Conservation (phyloP, 2,329 filamentous ascomycete genomes). For the Plenodomus biglobosus region DNA sequence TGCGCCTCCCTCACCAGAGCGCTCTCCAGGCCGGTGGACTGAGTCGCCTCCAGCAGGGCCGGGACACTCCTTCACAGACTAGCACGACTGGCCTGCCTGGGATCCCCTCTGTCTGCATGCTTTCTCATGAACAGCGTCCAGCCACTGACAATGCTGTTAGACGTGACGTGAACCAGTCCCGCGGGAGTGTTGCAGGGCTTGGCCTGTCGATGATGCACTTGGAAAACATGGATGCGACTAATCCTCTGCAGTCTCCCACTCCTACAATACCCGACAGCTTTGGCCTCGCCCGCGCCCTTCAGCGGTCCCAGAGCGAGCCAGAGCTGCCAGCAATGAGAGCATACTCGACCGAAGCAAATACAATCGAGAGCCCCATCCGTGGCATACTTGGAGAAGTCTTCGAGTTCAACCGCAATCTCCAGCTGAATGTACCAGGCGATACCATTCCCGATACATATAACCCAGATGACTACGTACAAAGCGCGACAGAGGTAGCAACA, state of each 20-base stretch:
- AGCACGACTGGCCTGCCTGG: constrained; percentile 40
- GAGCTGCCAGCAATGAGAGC: constrained; percentile 18
- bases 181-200: constrained; percentile 30
- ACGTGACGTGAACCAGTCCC: constrained; percentile 23
- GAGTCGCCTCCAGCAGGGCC: constrained; percentile 22
- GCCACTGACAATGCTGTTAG: constrained; percentile 25
- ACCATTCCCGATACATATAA: constrained; percentile 43
- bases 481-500: constrained; percentile 52
- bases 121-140: constrained; percentile 39
- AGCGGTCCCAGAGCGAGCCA: constrained; percentile 20
- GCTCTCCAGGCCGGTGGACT: constrained; percentile 21
- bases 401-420: constrained; percentile 36
- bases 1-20: constrained; percentile 15
- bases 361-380: constrained; percentile 17
- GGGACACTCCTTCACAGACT: constrained; percentile 31
- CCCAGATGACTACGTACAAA: constrained; percentile 47
- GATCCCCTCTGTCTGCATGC: constrained; percentile 43
- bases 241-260: constrained; percentile 34
- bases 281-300: constrained; percentile 14
- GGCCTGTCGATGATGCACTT: constrained; percentile 39
- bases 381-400: constrained; percentile 29
- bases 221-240: constrained; percentile 21
- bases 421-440: constrained; percentile 36
- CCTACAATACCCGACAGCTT: constrained; percentile 35
- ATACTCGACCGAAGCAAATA: constrained; percentile 22